phyloP scores from a whole-genome alignment of 805 yeast genomes.

The Metschnikowia hibisci region DNA sequence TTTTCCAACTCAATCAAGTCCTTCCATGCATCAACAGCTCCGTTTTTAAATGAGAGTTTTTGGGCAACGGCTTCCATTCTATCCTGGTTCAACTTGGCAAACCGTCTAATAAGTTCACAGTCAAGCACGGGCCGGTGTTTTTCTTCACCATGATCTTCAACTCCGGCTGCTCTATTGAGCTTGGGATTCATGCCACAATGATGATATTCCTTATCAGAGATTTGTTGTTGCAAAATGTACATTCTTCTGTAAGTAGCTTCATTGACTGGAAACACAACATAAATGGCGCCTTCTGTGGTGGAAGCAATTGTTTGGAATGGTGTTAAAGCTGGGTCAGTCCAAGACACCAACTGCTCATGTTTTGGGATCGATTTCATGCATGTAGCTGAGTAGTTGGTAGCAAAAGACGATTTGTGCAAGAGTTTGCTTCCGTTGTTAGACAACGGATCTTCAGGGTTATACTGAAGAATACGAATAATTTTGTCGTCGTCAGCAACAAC shows the following conservation, averaged over 20 bases:
- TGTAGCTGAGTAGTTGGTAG: constrained; percentile 58
- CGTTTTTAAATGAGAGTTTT: constrained; percentile 54
- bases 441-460: constrained; percentile 87
- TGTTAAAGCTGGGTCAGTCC: constrained; percentile 24
- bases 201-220: constrained; percentile 72
- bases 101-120: constrained; percentile 51
- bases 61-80: constrained; percentile 50
- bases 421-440: constrained; percentile 78
- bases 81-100: constrained; percentile 53
- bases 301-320: constrained; percentile 66
- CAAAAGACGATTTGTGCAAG: constrained; percentile 65
- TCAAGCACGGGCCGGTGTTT: constrained; percentile 64
- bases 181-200: constrained; percentile 79
- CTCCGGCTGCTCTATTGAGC: constrained; percentile 52
- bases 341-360: constrained; percentile 30
- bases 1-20: constrained; percentile 59
- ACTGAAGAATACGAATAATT: constrained; percentile 68
- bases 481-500: constrained; percentile 66
- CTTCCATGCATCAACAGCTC: constrained; percentile 60
- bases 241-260: constrained; percentile 77
- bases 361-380: constrained; percentile 47
- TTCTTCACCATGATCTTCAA: constrained; percentile 30
- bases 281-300: constrained; percentile 75
- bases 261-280: constrained; percentile 65
- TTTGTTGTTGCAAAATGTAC: constrained; percentile 82